Conservation (phyloP, 306 rosid species). For the Fagus sylvatica region DNA sequence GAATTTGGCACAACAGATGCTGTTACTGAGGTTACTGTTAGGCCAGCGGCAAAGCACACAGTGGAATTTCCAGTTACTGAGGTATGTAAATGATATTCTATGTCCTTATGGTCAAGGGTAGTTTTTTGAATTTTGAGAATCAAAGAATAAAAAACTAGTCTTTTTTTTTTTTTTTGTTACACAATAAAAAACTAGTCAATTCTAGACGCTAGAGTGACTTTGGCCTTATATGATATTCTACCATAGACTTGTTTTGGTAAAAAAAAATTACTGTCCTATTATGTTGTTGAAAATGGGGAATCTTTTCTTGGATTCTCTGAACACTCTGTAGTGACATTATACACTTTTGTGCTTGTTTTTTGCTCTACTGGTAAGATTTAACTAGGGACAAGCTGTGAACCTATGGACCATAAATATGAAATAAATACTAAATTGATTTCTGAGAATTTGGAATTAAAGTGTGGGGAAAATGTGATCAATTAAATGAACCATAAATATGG, state of each 20-base stretch:
- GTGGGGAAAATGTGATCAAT: too few species aligned
- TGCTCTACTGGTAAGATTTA: background rate
- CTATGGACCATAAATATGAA: background rate
- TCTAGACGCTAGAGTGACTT: background rate
- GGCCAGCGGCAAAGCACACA: conserved; percentile 57
- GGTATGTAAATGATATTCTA: conserved; percentile 43
- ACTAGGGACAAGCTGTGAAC: background rate
- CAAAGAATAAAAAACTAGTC: conserved; percentile 3
- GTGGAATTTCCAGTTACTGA: conserved; percentile 64
- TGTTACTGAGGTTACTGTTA: conserved; percentile 55
- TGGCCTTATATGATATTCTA: background rate
- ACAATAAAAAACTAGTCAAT: too few species aligned
- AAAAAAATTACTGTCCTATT: background rate
- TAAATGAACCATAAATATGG: too few species aligned
- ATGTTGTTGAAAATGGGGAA: background rate
- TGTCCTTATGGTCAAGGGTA: conserved; percentile 12
- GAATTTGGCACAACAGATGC: conserved; percentile 55
- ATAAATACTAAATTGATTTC: too few species aligned
- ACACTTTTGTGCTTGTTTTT: conserved; percentile 10
- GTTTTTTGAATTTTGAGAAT: conserved; percentile 18
- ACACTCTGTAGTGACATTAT: conserved; percentile 2
- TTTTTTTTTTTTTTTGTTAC: too few species aligned
- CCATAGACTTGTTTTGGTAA: background rate
- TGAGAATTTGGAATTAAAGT: too few species aligned
- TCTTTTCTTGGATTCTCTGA: conserved; percentile 41